Conservation (phyloP, 2,329 filamentous ascomycete genomes). For the Fusarium haematococcum region DNA sequence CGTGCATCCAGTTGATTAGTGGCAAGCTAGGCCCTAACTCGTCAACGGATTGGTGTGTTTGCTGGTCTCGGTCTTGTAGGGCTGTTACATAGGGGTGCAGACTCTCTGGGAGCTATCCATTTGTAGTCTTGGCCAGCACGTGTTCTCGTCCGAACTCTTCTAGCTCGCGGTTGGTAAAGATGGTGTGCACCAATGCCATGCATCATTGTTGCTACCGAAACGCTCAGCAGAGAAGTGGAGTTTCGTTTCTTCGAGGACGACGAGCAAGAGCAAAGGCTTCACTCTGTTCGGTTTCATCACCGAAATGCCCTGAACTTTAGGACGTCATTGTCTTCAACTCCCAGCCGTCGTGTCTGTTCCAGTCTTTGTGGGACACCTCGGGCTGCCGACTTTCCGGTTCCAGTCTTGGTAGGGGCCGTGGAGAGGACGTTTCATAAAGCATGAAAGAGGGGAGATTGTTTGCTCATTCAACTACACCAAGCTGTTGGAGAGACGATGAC, state of each 20-base stretch:
- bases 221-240: background rate
- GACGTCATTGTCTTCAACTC: background rate
- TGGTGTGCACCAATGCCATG: background rate
- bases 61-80: background rate
- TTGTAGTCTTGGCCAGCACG: background rate
- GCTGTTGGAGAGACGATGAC: background rate
- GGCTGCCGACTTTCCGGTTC: background rate
- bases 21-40: background rate
- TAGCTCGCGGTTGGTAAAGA: background rate
- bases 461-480: background rate
- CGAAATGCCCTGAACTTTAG: background rate
- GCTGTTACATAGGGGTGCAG: background rate
- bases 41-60: background rate
- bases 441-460: background rate
- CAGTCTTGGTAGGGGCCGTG: background rate
- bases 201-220: background rate
- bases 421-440: background rate
- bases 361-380: background rate
- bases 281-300: background rate
- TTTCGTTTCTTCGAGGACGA: constrained; percentile 7
- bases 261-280: background rate
- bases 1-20: background rate
- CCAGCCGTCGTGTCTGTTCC: background rate
- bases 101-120: background rate
- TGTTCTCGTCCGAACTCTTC: constrained; percentile 1